Conservation (phyloP, 1,284 basidiomycete genomes). For the Caloboletus inedulis region DNA sequence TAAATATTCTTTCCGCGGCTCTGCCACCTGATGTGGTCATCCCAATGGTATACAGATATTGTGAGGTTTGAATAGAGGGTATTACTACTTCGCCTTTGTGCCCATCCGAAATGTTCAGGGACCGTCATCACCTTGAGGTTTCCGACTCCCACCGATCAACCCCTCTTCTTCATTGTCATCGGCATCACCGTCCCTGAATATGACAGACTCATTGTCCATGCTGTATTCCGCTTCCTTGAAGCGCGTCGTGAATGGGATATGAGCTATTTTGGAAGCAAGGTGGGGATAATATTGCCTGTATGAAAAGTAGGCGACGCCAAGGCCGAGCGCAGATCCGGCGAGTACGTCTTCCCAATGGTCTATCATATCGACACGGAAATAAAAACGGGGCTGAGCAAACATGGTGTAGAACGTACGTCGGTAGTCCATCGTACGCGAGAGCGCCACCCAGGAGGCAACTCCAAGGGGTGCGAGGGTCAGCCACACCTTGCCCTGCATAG, state of each 20-base stretch:
- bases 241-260: slow-evolving; percentile 47
- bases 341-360: slow-evolving; percentile 58
- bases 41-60: not conserved
- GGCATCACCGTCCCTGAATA: slow-evolving; percentile 14
- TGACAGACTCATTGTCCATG: not conserved
- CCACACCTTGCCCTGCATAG: slow-evolving; percentile 59
- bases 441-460: slow-evolving; percentile 63
- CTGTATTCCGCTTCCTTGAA: slow-evolving; percentile 17
- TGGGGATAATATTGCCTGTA: slow-evolving; percentile 46
- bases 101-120: not conserved
- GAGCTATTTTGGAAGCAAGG: slow-evolving; percentile 34
- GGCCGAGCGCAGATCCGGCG: slow-evolving; percentile 50
- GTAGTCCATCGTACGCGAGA: slow-evolving; percentile 67
- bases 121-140: not conserved
- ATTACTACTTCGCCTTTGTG: not conserved
- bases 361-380: slow-evolving; percentile 12
- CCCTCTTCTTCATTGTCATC: slow-evolving; percentile 38
- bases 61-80: not conserved
- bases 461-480: slow-evolving; percentile 59
- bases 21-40: not conserved
- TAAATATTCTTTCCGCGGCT: not conserved
- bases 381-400: not conserved
- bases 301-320: slow-evolving; percentile 46
- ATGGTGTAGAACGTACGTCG: slow-evolving; percentile 43
- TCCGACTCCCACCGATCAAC: slow-evolving; percentile 17